Base-by-base conservation (phyloP, 2,329 filamentous ascomycete species). In the Hirsutella thompsonii region DNA sequence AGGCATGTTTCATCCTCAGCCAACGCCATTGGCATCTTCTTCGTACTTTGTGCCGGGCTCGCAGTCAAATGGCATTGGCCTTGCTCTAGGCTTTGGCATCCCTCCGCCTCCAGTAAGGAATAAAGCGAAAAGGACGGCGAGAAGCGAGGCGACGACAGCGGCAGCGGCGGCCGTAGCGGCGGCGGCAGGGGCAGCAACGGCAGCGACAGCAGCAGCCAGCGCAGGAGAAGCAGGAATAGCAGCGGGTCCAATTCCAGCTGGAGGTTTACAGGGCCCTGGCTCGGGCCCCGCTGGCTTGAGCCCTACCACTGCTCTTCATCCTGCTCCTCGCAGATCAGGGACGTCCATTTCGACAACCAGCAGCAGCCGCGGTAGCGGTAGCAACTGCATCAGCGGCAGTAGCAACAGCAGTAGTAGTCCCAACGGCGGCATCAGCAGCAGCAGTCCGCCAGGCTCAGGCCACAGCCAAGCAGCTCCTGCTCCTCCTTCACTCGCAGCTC, bases 1-100 rank as follows among this genome's bases (percentile, higher is more conserved):
- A 34, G 66, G 60, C 57, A 76, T 75, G 71, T 76, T 72, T 61
- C 67, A 72, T 57, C 66, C 71, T 52, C 67, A 72, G 49, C 61
- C 68, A 41, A 68, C 67, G 41, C 64, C 70, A 42, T 71, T 66
- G 47, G 56, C 62, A 48, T 57, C 63, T 50, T 66, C 63, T 49
- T 66, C 64, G 51, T 61, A 57, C 50, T 62, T 60, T 49, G 46
- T 47, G 20, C 35, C 49, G 14, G 41, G 46, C 37, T 37, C 42
- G 38, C 39, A 41, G 44, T 51, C 59, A 32, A 67, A 67, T 60
- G 65, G 61, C 50, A 52, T 68, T 51, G 57, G 42, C 42, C 38
- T 51, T 19, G 41, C 44, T 14, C 44, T 47, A 36, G 40, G 44
- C 44, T 44, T 52, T 42, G 46, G 45, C 34, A 46, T 52, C 20